A percentile compares a stretch with the other conserved stretches of the same genome.
These are phyloP conservation scores for Bauhinia variegata DNA, from an alignment of 306 rosid genomes.

Conservation along the genomic window DNA sequence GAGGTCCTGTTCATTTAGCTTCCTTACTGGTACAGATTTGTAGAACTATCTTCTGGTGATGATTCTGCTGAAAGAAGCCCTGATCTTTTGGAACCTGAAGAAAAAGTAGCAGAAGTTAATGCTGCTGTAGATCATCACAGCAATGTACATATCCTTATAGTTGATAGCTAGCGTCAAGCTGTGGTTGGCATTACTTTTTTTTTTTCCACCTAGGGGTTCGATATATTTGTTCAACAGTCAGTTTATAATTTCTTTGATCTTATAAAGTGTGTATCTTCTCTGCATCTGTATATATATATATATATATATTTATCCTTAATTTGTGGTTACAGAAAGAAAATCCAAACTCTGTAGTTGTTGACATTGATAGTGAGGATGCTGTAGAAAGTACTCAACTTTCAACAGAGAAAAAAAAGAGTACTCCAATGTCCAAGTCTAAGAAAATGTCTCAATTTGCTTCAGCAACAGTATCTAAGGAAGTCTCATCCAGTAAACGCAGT, in stretches of 20 bases:
- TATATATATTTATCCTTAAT: conserved; percentile 39
- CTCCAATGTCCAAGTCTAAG: conserved; percentile 51
- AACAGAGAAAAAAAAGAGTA: conserved; percentile 42
- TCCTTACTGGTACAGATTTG: conserved; percentile 46
- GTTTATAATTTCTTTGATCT: conserved; percentile 26
- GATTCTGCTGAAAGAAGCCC: conserved; percentile 44
- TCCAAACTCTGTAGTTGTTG: conserved; percentile 34
- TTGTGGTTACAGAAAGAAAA: conserved; percentile 39
- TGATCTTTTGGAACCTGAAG: conserved; percentile 42
- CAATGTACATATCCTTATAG: conserved; percentile 40
- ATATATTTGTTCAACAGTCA: conserved; percentile 19
- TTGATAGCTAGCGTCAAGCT: conserved; percentile 14
- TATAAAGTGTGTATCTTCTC: conserved; percentile 20
- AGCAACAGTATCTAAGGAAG: conserved; percentile 40
- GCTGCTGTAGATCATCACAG: conserved; percentile 26
- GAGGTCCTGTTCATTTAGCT: conserved; percentile 29
- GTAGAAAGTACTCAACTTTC: conserved; percentile 42
- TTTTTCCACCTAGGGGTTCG: conserved; percentile 4
- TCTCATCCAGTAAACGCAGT: conserved; percentile 41
- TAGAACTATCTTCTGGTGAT: conserved; percentile 42
- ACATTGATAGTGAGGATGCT: conserved; percentile 37
- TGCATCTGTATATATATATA: conserved; percentile 25
- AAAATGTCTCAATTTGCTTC: conserved; percentile 37
- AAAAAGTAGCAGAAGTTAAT: conserved; percentile 35
- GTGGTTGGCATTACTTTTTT: conserved; percentile 15